These are phyloP conservation scores for Chlorella ohadii DNA, from an alignment of 139 green algal species.

Conservation along the genomic window DNA sequence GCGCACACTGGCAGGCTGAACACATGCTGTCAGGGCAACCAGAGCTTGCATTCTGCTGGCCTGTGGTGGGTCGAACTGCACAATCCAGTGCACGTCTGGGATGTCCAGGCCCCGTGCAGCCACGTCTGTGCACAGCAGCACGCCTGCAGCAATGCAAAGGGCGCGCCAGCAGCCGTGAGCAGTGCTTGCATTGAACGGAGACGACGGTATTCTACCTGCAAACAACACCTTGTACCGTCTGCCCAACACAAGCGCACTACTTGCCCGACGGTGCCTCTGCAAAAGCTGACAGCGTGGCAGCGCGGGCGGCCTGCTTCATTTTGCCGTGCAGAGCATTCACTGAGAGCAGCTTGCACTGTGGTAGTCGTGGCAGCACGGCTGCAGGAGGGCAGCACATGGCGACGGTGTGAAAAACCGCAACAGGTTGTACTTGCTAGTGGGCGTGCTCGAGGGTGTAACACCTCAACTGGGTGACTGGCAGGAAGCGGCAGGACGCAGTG, in stretches of 20 bases:
- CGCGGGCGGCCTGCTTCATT: constrained; percentile 89
- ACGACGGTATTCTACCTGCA: too few relatives aligned
- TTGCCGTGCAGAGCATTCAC: constrained; percentile 80
- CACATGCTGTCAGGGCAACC: neutral
- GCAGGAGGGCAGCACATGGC: neutral
- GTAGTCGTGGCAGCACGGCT: constrained; percentile 40
- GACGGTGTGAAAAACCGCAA: neutral
- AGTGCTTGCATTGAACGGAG: too few relatives aligned
- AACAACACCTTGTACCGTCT: too few relatives aligned
- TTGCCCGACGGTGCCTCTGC: constrained; percentile 48
- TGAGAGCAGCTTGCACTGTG: neutral
- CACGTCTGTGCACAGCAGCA: constrained; percentile 94
- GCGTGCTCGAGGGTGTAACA: too few relatives aligned
- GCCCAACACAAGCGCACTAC: too few relatives aligned
- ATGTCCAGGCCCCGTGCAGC: constrained; percentile 95
- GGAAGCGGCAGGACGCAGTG: too few relatives aligned
- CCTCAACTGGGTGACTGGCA: too few relatives aligned
- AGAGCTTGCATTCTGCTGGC: constrained; percentile 28
- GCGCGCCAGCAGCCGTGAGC: constrained; percentile 27
- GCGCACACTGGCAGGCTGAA: neutral
- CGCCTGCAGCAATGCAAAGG: constrained; percentile 52
- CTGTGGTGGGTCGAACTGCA: constrained; percentile 88
- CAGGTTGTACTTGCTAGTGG: too few relatives aligned
- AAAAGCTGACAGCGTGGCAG: constrained; percentile 78
- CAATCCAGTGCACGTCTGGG: constrained; percentile 84